Base-by-base conservation (phyloP, 768 basidiomycete species). In the Phlebiopsis gigantea region DNA sequence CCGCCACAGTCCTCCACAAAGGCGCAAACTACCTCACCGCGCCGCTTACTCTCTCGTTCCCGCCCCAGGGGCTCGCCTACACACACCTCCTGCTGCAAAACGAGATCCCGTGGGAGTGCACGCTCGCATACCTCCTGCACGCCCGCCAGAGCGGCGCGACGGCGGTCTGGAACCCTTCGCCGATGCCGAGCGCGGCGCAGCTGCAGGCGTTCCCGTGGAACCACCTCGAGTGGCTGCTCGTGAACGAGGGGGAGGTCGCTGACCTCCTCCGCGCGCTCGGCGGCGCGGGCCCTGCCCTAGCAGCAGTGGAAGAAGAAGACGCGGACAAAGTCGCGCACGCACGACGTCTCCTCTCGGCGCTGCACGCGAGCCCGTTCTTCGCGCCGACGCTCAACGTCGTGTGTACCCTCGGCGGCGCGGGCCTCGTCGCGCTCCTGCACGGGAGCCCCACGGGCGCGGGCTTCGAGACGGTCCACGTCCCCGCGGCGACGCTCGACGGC, bases 31-130 rank as follows among this genome's bases (percentile, higher is more conserved):
- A 77, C 64, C 75, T 73, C 57, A 60, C 66, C 30, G 54, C 74
- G 12, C 75, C 75, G 19, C 67, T 61, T 21, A 30, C 39, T 21
- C 61, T 57, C n/a, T 43, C 67, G 1, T 39, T 49, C 29, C 61
- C 57, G 73, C 75, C 55, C n/a, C 21, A 53, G 7, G 31, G n/a
- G 15, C 21, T 43, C 5, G 19, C 41, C 10, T 69, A 73, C n/a
- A 79, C 78, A 0, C 79, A 83, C 64, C 65, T 84, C 9, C 73
- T 84, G 9, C 66, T 85, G 1, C 83, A 84, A 61, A 85, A 85
- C 62, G 84, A 85, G 62, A 82, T 84, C 19, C 75, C 73, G 2
- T 63, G 73, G 53, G 49, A 61, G 6, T 75, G 75, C 4, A 82
- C 79, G 0, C 65, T 76, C 30, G 66, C 65, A 22, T 74, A 68